Base-by-base conservation (phyloP, 257 asterid genomes). In the Gentiana macrophylla region DNA sequence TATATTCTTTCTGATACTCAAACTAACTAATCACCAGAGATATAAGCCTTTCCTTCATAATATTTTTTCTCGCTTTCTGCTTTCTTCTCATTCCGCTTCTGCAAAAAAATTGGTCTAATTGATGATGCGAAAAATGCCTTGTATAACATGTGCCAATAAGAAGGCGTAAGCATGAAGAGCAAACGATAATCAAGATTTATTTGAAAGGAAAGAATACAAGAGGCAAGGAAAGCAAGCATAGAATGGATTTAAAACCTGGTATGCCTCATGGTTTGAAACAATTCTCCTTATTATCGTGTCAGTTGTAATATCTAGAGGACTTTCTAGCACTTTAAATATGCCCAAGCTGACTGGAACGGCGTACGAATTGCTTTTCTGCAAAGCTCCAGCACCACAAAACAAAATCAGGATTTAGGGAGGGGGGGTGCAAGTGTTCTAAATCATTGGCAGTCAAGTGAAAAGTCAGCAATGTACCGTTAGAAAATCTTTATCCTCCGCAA, bases 61-160 rank as follows among this genome's bases (percentile, higher is more conserved):
- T 91, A 91, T 77, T 89, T 84, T 80, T 77, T 79, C 74, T 91
- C 98, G 53, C 94, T 83, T 73, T 83, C 96, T 52, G 77, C 77
- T 69, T 87, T 87, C 66, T 78, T 91, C 77, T 87, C 98, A 62
- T 91, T 91, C 57, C 98, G 88, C 69, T 84, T 91, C 98, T 91
- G 84, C 61, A 56, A 53, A 9, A 32, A 69, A 56, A n/a, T 2
- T 7, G 46, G 10, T 41, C 9, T 41, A 5, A 7, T 41, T 41
- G 9, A 2, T 41, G 46, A 41, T 5, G 9, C 6, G 46, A 4
- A 41, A 41, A 47, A 53, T 49, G 37, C 33, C 52, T 37, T 10
- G 37, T 41, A 53, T 24, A 24, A 24, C 24, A 24, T 10, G 46
- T 5, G 46, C 46, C 46, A 41, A 7, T 41, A 41, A 41, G 46